phyloP scores from a whole-genome alignment of 2,329 filamentous ascomycete species.

The Fusarium domesticum region DNA sequence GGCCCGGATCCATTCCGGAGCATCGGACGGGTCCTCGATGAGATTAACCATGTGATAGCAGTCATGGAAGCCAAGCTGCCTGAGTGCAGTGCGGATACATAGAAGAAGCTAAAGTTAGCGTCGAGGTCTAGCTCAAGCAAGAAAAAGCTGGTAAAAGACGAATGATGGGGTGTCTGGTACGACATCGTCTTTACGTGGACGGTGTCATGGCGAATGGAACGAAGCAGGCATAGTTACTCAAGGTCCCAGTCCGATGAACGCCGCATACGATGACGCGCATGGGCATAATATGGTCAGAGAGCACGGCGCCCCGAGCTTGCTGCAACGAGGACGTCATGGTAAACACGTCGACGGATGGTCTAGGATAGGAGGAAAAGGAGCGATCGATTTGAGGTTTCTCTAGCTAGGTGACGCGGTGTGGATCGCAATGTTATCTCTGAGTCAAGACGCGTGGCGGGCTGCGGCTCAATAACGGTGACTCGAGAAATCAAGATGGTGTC shows the following conservation, averaged over 20 bases:
- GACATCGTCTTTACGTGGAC: neutral
- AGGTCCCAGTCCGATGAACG: slow-evolving; percentile 38
- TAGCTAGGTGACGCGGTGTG: neutral
- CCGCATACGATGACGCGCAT: slow-evolving; percentile 42
- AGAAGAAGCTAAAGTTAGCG: slow-evolving; percentile 9
- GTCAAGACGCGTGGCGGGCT: too few relatives aligned
- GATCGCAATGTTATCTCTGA: too few relatives aligned
- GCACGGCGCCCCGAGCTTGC: slow-evolving; percentile 8
- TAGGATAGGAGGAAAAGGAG: slow-evolving; percentile 2
- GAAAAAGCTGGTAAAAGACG: neutral
- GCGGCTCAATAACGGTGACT: too few relatives aligned
- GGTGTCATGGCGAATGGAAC: slow-evolving; percentile 1
- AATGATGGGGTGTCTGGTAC: neutral
- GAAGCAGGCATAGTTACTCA: slow-evolving; percentile 29
- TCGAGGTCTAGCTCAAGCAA: neutral
- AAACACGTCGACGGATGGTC: neutral
- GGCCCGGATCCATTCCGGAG: slow-evolving; percentile 32
- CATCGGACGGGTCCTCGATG: slow-evolving; percentile 26
- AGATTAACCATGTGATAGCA: slow-evolving; percentile 38
- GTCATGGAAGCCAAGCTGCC: slow-evolving; percentile 36
- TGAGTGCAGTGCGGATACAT: slow-evolving; percentile 36
- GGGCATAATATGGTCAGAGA: slow-evolving; percentile 34
- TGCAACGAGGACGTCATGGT: slow-evolving; percentile 12
- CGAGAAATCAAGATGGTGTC: too few relatives aligned
- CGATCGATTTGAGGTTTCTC: neutral